Percentiles rank a stretch among this genome's conserved stretches.
phyloP scores from a whole-genome alignment of 768 basidiomycete genomes.

The Crucibulum laeve region DNA sequence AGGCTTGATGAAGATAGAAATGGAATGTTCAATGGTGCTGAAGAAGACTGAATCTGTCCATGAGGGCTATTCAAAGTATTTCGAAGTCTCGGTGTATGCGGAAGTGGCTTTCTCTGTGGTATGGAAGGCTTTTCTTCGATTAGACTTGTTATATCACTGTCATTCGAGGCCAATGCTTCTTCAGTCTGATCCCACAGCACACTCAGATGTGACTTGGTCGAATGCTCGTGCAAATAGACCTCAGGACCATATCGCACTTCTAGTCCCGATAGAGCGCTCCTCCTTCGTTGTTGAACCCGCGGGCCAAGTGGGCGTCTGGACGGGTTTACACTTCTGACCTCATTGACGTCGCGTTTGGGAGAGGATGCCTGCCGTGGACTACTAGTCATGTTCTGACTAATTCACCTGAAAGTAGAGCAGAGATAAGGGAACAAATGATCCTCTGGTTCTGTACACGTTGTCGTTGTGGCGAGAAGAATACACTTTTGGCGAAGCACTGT shows the following conservation, averaged over 20 bases:
- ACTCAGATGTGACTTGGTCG: background rate
- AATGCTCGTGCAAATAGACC: background rate
- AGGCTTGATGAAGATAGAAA: background rate
- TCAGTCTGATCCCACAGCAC: background rate
- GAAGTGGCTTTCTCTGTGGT: background rate
- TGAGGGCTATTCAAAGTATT: background rate
- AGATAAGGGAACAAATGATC: no score
- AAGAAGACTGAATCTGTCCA: background rate
- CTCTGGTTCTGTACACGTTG: no score
- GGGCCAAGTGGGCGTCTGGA: conserved; percentile 4
- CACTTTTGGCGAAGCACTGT: no score
- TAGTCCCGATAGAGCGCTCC: background rate
- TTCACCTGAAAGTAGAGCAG: no score
- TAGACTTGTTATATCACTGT: background rate
- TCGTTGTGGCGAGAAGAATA: no score
- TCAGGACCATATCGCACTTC: background rate
- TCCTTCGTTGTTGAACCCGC: background rate
- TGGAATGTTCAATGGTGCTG: background rate
- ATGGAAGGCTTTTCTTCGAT: background rate
- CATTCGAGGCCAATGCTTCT: background rate
- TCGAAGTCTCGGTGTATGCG: background rate
- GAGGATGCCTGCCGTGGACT: no score
- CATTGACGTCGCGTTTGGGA: no score
- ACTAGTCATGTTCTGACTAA: no score
- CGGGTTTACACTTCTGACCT: no score